Base-by-base conservation (phyloP, 768 basidiomycete species). In the Coprinopsis sp. region DNA sequence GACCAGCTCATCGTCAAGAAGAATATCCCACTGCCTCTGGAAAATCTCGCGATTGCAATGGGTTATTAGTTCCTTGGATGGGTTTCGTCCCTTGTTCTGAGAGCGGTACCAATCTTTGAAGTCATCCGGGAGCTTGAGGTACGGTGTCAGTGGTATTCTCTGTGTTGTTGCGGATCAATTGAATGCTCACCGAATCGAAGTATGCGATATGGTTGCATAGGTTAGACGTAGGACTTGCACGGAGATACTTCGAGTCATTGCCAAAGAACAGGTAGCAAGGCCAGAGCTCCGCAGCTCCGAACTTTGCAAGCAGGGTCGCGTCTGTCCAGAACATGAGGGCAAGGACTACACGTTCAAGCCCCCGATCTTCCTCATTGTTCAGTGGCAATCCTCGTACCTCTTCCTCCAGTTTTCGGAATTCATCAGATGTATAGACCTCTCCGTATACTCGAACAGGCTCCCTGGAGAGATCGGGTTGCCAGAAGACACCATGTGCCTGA, bases 281-380 rank as follows among this genome's bases (percentile, higher is more conserved):
- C 57, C 55, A 56, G 3, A 56, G 48, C 11, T 40, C 37, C 2
- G 51, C 53, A 8, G 28, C 55, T 2, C 53, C 55, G 44, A 51
- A 56, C 12, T 43, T 47, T 3, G 55, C 47, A 37, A 27, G 51
- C 7, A 53, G 51, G 2, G 50, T 64, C 31, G 28, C 12, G 29
- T 59, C 55, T 13, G 58, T 58, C 53, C 52, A 53, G 41, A 66
- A 38, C 60, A 66, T 62, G 4, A 64, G 16, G 2, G 52, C 58
- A 0, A 58, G 57, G 4, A 67, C 27, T 7, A 55, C 37, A 31
- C 39, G 50, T 25, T 58, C 58, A 2, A 57, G 43, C 4, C 34
- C 18, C 7, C 10, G 18, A 37, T 37, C 34, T 18, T 10, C 11
- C 34, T 37, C 34, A 31, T n/a, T 8, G 10, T 8, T 8, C 10